Base-by-base conservation (phyloP, 768 basidiomycete genomes). In the Melanogaster broomeanus region DNA sequence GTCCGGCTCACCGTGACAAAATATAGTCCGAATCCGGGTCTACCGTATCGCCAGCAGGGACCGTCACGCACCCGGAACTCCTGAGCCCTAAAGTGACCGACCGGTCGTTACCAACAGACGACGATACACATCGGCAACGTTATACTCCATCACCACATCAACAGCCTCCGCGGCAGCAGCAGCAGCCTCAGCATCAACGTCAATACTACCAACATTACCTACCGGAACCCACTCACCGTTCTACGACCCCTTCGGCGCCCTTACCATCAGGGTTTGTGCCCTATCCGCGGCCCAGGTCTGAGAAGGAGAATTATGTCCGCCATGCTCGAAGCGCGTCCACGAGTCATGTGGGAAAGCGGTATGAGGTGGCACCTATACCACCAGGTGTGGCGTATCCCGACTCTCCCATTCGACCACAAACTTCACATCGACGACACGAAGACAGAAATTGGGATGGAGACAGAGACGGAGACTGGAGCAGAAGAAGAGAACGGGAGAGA, bases 11-110 rank as follows among this genome's bases (percentile, higher is more conserved):
- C 25, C n/a, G 9, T 34, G 7, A 45, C 18, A 11, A n/a, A 33
- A 13, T 19, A 33, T 34, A 80, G 77, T 76, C 77, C 7, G 68
- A 70, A 35, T 71, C 77, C 4, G 70, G 71, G 9, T 72, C 75
- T 2, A 59, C 54, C 25, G 48, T 66, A 1, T 77, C 77, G 2
- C 57, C 58, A 53, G 66, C 45, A 44, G 54, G 35, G 13, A 48
- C 70, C 3, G 53, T 63, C 16, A 41, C 74, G 2, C 70, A 77
- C 41, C 72, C 71, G 0, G 69, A 75, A 2, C 67, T 79, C 4
- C 64, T 81, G 24, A 75, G 77, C 8, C 77, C 80, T 6, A 74
- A 78, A 5, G 61, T 71, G 33, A 71, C 73, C 2, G 62, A 65
- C 51, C 53, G 61, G 35, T 64, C 49, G 8, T 21, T 70, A n/a